Percentiles rank a stretch among this genome's conserved stretches.
phyloP scores from a whole-genome alignment of 352 stramenopile species.

The Globisporangium echinulatum region DNA sequence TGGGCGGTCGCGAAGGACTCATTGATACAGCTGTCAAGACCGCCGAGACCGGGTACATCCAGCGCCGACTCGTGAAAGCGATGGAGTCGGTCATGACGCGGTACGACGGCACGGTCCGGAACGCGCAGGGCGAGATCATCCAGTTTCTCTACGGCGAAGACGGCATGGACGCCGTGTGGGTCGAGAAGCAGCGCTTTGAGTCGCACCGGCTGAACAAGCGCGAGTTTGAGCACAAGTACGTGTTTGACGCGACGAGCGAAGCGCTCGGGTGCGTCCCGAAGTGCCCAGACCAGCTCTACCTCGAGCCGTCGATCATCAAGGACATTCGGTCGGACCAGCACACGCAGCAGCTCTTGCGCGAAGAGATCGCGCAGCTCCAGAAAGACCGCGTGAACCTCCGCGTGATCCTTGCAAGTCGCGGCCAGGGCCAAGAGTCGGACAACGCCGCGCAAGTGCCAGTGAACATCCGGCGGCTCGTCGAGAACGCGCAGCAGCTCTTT shows the following conservation, averaged over 20 bases:
- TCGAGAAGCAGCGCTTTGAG: slow-evolving; percentile 97
- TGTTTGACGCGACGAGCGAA: slow-evolving; percentile 90
- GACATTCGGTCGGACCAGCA: slow-evolving; percentile 92
- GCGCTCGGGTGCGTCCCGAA: slow-evolving; percentile 89
- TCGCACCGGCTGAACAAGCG: slow-evolving; percentile 86
- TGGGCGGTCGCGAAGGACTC: slow-evolving; percentile 98
- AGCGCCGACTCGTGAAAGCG: slow-evolving; percentile 98
- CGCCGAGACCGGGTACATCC: slow-evolving; percentile 98
- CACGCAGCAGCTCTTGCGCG: slow-evolving; percentile 90
- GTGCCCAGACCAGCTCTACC: slow-evolving; percentile 76
- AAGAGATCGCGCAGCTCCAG: slow-evolving; percentile 92
- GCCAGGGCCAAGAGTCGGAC: slow-evolving; percentile 91
- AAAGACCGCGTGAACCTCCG: slow-evolving; percentile 93
- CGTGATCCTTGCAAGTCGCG: slow-evolving; percentile 93
- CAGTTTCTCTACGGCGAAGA: slow-evolving; percentile 95
- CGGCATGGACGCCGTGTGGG: slow-evolving; percentile 99
- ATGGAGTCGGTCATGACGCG: slow-evolving; percentile 99
- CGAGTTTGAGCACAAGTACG: slow-evolving; percentile 93
- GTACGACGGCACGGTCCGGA: slow-evolving; percentile 99
- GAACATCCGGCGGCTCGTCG: slow-evolving; percentile 93
- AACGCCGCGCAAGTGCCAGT: slow-evolving; percentile 88
- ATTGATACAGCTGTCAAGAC: slow-evolving; percentile 99
- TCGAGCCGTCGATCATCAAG: slow-evolving; percentile 84
- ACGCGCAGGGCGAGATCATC: slow-evolving; percentile 84
- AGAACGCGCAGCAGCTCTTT: slow-evolving; percentile 94